Evolutionary conservation across 257 asterid species (phyloP), one percentile per base, ranked within the genome.

Genomic region (Nicotiana paniculata): DNA sequence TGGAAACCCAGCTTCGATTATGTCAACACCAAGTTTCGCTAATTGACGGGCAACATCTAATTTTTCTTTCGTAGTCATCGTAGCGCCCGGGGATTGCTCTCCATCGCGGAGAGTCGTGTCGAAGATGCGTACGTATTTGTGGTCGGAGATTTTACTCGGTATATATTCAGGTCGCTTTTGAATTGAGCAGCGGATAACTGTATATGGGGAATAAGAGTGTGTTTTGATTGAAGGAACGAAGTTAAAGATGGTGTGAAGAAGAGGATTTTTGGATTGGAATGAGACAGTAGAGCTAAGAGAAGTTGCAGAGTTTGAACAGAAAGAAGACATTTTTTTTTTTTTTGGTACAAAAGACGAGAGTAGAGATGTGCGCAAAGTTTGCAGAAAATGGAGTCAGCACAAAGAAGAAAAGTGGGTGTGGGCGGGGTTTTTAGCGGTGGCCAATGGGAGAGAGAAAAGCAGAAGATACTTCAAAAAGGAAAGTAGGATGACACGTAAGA

Each of bases 11-110:
- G 98, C 99, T 86, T 96, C 99, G 12, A 96, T 96, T 7, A 96
- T 90, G 85, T 96, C 99, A 3, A 96, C 99, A 1, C 99, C 98
- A 33, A 96, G 94, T 62, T 90, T 94, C 3, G 97, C 91, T 4
- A 94, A 92, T 88, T 87, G 95, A 32, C 94, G 89, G 11, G 99
- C 98, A 28, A 96, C 89, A 43, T 91, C 97, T 21, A 96, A 92
- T 90, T 96, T 96, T 90, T 96, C 97, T 83, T 92, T 91, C 17
- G 94, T 89, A 67, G 98, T 94, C 97, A 96, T 94, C 67, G 97
- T 94, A 80, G 99, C 99, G 7, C 98, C 99, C n/a, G 99, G 99
- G 13, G 99, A 96, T 87, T 96, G 99, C 84, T 96, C 99, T 30
- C 99, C 99, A 83, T 96, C 99, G 11, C 99, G 97, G 83, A 94